These are phyloP conservation scores for Yamadazyma taylorii DNA, from an alignment of 1,139 yeast species.

Conservation along the genomic window DNA sequence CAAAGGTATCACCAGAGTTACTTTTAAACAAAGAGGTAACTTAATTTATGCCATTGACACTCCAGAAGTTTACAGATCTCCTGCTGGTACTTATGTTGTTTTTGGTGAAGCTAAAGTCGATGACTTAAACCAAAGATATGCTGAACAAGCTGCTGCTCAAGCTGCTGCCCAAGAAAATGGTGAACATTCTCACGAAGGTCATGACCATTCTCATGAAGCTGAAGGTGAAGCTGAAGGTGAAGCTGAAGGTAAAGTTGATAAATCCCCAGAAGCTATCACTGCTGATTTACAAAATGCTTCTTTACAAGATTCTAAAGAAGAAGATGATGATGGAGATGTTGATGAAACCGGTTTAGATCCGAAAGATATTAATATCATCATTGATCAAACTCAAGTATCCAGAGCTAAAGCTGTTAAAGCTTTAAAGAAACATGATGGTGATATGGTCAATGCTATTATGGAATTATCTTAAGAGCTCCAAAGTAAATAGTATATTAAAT, in stretches of 20 bases:
- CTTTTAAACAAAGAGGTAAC: constrained; percentile 94
- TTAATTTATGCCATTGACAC: constrained; percentile 87
- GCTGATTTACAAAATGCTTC: constrained; percentile 89
- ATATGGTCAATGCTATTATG: constrained; percentile 95
- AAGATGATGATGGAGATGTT: constrained; percentile 53
- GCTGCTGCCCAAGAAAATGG: constrained; percentile 46
- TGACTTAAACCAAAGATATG: constrained; percentile 79
- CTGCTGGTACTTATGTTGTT: constrained; percentile 93
- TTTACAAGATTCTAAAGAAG: constrained; percentile 47
- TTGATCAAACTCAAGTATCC: constrained; percentile 87
- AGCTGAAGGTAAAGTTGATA: constrained; percentile 32
- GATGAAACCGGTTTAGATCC: constrained; percentile 80
- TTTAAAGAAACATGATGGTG: constrained; percentile 84
- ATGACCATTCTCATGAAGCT: constrained; percentile 17
- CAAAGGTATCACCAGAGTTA: constrained; percentile 92
- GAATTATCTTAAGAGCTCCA: constrained; percentile 54
- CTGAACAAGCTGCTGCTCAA: constrained; percentile 70
- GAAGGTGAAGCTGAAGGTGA: constrained; percentile 24
- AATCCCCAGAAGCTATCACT: constrained; percentile 78
- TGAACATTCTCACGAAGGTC: constrained; percentile 15
- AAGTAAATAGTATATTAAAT: not conserved
- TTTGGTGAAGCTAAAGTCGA: constrained; percentile 98
- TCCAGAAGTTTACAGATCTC: constrained; percentile 94
- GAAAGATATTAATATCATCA: constrained; percentile 77
- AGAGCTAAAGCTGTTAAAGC: constrained; percentile 91